phyloP scores from a whole-genome alignment of 352 stramenopile species.

The Aphanomyces invadans region DNA sequence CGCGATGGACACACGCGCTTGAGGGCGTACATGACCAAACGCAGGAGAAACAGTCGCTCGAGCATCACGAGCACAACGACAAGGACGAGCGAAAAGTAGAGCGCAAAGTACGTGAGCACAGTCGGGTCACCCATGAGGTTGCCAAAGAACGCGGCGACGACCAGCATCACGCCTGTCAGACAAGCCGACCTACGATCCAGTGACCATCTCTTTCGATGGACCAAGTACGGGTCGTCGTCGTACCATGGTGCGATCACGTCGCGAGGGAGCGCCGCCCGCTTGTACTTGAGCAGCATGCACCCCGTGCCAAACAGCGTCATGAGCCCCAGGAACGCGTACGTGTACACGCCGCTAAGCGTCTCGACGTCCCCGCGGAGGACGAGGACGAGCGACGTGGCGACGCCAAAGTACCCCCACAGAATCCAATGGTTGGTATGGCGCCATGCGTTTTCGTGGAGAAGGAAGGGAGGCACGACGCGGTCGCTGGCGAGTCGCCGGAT shows the following conservation, averaged over 20 bases:
- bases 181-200: constrained; percentile 43
- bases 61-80: constrained; percentile 84
- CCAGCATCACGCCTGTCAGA: constrained; percentile 69
- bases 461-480: constrained; percentile 70
- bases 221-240: neutral
- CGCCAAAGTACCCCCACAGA: constrained; percentile 86
- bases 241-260: constrained; percentile 79
- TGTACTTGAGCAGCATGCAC: constrained; percentile 94
- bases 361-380: constrained; percentile 88
- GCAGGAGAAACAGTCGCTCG: constrained; percentile 79
- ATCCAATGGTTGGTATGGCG: constrained; percentile 89
- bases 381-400: constrained; percentile 82
- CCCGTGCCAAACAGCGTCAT: constrained; percentile 91
- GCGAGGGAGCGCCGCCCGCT: constrained; percentile 83
- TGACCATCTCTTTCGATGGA: too few relatives aligned
- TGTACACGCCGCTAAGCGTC: constrained; percentile 91
- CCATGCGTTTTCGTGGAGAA: constrained; percentile 72
- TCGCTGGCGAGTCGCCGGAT: constrained; percentile 89
- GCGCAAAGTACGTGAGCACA: constrained; percentile 82
- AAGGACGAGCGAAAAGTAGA: constrained; percentile 81
- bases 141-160: constrained; percentile 76
- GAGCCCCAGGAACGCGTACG: constrained; percentile 91
- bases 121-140: constrained; percentile 81
- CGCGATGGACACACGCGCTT: constrained; percentile 70
- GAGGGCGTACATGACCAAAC: constrained; percentile 71